phyloP scores from a whole-genome alignment of 257 asterid species.

The Prunella vulgaris region DNA sequence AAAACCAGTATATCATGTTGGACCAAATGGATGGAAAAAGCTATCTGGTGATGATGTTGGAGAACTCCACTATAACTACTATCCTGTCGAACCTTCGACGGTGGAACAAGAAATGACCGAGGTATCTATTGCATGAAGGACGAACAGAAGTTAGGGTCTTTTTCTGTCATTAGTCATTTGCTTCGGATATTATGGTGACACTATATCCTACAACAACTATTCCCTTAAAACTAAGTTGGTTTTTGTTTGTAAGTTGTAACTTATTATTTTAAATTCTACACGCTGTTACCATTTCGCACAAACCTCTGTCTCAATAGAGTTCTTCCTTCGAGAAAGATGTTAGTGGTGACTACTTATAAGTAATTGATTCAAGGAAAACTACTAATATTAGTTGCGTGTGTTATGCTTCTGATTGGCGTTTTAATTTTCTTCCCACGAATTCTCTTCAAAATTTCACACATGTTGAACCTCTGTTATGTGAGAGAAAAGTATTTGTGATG shows the following conservation, averaged over 20 bases:
- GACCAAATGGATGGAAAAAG: slow-evolving; percentile 87
- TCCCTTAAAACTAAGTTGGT: neutral
- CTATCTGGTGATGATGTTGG: slow-evolving; percentile 93
- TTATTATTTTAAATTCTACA: slow-evolving; percentile 5
- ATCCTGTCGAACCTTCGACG: slow-evolving; percentile 58
- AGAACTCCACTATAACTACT: slow-evolving; percentile 71
- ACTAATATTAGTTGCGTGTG: neutral
- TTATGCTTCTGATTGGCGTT: neutral
- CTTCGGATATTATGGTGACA: neutral
- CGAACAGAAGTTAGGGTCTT: slow-evolving; percentile 14
- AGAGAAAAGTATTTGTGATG: too few species aligned
- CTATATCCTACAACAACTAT: neutral
- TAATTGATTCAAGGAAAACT: neutral
- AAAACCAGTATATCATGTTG: slow-evolving; percentile 68
- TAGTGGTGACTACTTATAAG: neutral
- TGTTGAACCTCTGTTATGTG: neutral
- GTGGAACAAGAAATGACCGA: slow-evolving; percentile 88
- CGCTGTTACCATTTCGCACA: neutral
- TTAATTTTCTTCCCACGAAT: neutral
- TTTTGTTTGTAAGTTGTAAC: slow-evolving; percentile 15
- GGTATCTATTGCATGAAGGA: slow-evolving; percentile 37
- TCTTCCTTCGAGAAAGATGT: neutral
- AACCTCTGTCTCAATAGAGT: neutral
- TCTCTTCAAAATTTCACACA: neutral
- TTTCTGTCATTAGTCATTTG: slow-evolving; percentile 10